Percentiles rank a stretch among this genome's conserved stretches.
These are phyloP conservation scores for Cutaneotrichosporon mucoides DNA, from an alignment of 1,284 basidiomycete genomes.

Conservation along the genomic window DNA sequence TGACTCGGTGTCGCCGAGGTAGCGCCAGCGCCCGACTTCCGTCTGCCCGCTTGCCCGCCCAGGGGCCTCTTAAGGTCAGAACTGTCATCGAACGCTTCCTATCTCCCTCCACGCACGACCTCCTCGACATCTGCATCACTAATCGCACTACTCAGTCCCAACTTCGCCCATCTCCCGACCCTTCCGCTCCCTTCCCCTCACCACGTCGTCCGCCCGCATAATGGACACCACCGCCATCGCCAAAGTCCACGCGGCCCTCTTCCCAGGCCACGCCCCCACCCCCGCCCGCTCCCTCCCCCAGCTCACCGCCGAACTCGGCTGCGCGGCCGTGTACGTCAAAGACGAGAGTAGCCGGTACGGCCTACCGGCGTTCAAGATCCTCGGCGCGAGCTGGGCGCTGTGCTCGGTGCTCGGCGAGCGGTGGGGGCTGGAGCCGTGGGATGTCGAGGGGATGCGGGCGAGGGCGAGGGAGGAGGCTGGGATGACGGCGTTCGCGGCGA, in stretches of 20 bases:
- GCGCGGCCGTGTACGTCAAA: constrained; percentile 15
- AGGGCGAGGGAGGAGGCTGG: background rate
- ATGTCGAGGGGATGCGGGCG: constrained; percentile 6
- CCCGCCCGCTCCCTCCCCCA: constrained; percentile 7
- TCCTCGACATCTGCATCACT: background rate
- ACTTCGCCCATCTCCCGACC: background rate
- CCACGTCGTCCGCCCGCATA: background rate
- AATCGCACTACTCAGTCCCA: background rate
- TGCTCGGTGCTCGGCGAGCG: constrained; percentile 8
- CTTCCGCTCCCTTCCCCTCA: background rate
- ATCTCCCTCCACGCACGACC: too few relatives aligned
- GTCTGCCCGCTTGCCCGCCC: background rate
- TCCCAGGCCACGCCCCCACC: constrained; percentile 14
- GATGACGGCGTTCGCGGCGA: constrained; percentile 14
- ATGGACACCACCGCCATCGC: constrained; percentile 4
- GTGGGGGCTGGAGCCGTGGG: constrained; percentile 15
- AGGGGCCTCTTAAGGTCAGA: background rate
- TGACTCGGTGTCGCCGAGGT: background rate
- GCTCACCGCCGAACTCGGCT: constrained; percentile 14
- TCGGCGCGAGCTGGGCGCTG: constrained; percentile 19
- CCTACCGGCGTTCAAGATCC: constrained; percentile 21
- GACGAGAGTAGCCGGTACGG: constrained; percentile 19
- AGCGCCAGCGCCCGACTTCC: background rate
- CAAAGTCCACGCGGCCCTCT: constrained; percentile 15
- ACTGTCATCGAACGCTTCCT: too few relatives aligned